A percentile compares a stretch with the other conserved stretches of the same genome.
Evolutionary conservation across 2,329 filamentous ascomycete genomes (phyloP).

Genomic region (Parastagonospora nodorum): DNA sequence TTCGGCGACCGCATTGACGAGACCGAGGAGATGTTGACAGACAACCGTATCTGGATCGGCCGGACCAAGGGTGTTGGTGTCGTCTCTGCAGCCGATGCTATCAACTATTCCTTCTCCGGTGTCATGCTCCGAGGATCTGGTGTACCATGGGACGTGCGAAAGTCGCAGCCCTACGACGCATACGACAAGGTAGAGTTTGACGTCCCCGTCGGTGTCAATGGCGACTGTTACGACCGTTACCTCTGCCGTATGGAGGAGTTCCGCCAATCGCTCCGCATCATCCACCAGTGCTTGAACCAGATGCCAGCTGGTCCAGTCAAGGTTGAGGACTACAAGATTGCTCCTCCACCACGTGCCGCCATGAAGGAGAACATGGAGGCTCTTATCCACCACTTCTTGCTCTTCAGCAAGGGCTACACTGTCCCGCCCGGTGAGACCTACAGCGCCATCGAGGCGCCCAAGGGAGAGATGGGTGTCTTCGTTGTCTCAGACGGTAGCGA

Average conservation of each 20-base stretch:
- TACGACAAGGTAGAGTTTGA: slow-evolving; percentile 99
- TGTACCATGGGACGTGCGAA: slow-evolving; percentile 94
- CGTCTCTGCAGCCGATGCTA: slow-evolving; percentile 87
- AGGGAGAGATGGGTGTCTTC: slow-evolving; percentile 99
- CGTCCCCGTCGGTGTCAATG: slow-evolving; percentile 92
- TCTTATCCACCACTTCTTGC: slow-evolving; percentile 97
- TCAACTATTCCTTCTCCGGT: slow-evolving; percentile 95
- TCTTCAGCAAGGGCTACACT: slow-evolving; percentile 98
- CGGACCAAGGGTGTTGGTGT: slow-evolving; percentile 91
- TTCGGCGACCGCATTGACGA: slow-evolving; percentile 98
- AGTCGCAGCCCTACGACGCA: slow-evolving; percentile 95
- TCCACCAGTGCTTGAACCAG: slow-evolving; percentile 98
- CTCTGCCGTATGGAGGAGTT: slow-evolving; percentile 99
- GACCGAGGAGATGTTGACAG: slow-evolving; percentile 96
- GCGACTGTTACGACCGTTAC: slow-evolving; percentile 99
- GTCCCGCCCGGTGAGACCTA: slow-evolving; percentile 98
- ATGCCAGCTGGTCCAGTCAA: slow-evolving; percentile 95
- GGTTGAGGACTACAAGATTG: slow-evolving; percentile 98
- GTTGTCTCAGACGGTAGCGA: slow-evolving; percentile 95
- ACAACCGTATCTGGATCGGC: slow-evolving; percentile 99
- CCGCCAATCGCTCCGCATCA: slow-evolving; percentile 95
- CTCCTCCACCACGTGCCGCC: slow-evolving; percentile 89
- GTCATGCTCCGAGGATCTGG: slow-evolving; percentile 98
- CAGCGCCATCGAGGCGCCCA: slow-evolving; percentile 97
- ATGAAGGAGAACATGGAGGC: slow-evolving; percentile 99